A percentile compares a stretch with the other conserved stretches of the same genome.
phyloP scores from a whole-genome alignment of 768 basidiomycete genomes.

The Boletus subparvulus region DNA sequence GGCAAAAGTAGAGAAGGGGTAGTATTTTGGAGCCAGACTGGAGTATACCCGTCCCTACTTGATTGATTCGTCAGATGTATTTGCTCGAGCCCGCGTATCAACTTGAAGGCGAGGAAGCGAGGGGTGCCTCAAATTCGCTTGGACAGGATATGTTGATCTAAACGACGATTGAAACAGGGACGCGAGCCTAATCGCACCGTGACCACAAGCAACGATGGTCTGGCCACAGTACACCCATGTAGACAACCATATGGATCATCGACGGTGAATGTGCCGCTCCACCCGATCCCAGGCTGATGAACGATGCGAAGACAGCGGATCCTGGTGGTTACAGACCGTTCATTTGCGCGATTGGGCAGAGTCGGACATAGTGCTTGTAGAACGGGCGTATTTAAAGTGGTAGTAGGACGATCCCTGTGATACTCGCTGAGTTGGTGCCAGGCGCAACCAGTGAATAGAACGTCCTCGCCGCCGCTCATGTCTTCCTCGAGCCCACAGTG shows the following conservation, averaged over 20 bases:
- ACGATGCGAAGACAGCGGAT: no score
- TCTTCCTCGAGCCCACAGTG: constrained; percentile 35
- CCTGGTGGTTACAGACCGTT: no score
- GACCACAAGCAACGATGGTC: no score
- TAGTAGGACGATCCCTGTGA: constrained; percentile 7
- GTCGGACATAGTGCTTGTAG: no score
- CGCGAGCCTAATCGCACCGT: no score
- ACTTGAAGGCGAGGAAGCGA: no score
- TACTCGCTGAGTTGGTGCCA: background rate
- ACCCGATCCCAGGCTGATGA: background rate
- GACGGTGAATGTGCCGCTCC: no score
- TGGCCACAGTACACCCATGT: no score
- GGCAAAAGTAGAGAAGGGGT: constrained; percentile 20
- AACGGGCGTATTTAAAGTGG: background rate
- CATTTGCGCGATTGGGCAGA: no score
- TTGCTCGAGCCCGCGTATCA: no score
- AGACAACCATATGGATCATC: background rate
- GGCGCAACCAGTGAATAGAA: background rate
- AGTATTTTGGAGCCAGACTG: background rate
- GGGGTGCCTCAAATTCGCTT: no score
- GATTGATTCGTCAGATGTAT: background rate
- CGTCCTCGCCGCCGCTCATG: constrained; percentile 21
- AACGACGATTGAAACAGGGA: background rate
- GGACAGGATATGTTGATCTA: no score
- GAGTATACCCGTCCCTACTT: background rate